phyloP scores from a whole-genome alignment of 2,329 filamentous ascomycete genomes.

The Paramyrothecium roridum region DNA sequence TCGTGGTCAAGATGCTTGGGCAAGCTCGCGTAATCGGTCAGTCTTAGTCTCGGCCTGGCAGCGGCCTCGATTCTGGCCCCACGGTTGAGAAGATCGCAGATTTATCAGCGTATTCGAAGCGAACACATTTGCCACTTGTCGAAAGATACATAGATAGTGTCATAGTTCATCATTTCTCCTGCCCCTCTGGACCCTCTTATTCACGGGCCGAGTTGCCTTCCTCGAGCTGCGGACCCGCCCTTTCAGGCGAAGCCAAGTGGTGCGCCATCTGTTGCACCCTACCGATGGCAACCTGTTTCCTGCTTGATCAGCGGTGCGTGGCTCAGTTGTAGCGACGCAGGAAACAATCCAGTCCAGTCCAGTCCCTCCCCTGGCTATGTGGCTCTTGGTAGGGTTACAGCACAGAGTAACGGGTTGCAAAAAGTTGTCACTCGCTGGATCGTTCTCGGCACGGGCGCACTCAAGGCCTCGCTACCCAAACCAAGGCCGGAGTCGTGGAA shows the following conservation, averaged over 20 bases:
- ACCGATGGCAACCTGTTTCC: neutral
- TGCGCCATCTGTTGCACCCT: no score
- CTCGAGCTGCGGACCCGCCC: neutral
- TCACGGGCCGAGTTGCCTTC: neutral
- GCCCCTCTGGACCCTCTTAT: neutral
- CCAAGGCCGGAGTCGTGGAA: constrained; percentile 1
- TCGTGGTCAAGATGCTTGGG: no score
- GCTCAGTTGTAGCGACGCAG: neutral
- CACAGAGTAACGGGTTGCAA: neutral
- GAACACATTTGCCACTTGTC: no score
- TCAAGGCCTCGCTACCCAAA: neutral
- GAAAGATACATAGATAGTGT: no score
- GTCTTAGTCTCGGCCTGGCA: no score
- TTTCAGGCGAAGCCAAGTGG: neutral
- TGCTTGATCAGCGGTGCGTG: neutral
- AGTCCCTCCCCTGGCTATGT: neutral
- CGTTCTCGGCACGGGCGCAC: neutral
- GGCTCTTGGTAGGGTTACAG: neutral
- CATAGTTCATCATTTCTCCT: neutral
- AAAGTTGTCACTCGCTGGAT: neutral
- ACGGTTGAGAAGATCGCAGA: no score
- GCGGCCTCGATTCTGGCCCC: no score
- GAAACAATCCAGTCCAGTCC: neutral
- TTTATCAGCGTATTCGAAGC: no score
- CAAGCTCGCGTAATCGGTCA: no score